Evolutionary conservation across 2,329 filamentous ascomycete species (phyloP).

Genomic region (Microdochium paspali): DNA sequence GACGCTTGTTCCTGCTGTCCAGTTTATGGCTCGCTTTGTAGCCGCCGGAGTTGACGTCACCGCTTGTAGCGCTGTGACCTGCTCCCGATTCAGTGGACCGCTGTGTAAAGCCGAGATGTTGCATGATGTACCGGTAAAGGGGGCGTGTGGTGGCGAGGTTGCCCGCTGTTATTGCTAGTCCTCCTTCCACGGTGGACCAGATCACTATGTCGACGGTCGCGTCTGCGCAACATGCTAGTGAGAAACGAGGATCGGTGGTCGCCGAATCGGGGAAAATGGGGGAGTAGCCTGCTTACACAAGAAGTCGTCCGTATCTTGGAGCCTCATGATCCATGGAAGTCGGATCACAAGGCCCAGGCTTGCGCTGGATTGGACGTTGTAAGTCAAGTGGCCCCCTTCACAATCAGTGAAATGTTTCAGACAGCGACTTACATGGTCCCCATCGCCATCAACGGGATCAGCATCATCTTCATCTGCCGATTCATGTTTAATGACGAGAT

Average conservation of each 20-base stretch:
- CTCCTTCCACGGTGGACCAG: neutral
- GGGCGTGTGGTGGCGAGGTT: neutral
- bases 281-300: neutral
- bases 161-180: neutral
- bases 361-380: neutral
- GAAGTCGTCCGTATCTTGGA: neutral
- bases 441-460: conserved; percentile 34
- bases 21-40: too few species aligned
- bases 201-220: neutral
- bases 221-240: neutral
- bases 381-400: too few species aligned
- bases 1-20: neutral
- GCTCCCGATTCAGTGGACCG: neutral
- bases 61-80: neutral
- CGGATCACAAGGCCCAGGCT: neutral
- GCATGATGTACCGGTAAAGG: neutral
- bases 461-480: conserved; percentile 27
- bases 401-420: neutral
- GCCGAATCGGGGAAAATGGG: too few species aligned
- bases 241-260: too few species aligned
- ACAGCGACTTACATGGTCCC: conserved; percentile 23
- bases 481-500: conserved; percentile 37
- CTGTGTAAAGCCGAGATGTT: neutral
- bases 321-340: neutral
- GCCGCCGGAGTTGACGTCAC: neutral